Evolutionary conservation across 345 rosid genomes (phyloP).

Genomic region (Populus davidiana): DNA sequence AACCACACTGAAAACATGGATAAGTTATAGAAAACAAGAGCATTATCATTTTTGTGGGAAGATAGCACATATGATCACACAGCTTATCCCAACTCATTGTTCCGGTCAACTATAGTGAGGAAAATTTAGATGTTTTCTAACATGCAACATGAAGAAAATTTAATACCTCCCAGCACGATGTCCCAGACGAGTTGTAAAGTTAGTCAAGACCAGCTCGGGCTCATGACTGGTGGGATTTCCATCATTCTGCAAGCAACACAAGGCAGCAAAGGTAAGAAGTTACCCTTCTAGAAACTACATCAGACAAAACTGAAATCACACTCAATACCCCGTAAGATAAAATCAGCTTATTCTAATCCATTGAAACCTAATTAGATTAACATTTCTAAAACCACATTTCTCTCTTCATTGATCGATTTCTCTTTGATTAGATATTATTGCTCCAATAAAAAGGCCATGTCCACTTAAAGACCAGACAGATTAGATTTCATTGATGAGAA

Average conservation of each 20-base stretch:
- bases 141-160: constrained; percentile 5
- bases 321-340: too few relatives aligned
- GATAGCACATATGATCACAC: neutral
- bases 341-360: neutral
- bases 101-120: neutral
- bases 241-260: constrained; percentile 52
- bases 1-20: neutral
- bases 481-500: neutral
- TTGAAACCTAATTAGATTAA: neutral
- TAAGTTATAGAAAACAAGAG: neutral
- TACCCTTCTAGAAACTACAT: neutral
- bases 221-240: constrained; percentile 91
- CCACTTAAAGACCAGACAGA: neutral
- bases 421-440: neutral
- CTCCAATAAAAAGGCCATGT: neutral
- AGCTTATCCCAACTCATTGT: neutral
- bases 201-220: constrained; percentile 81
- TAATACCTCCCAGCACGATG: constrained; percentile 84
- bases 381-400: neutral
- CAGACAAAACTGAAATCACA: neutral
- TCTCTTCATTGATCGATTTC: neutral
- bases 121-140: neutral
- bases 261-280: neutral
- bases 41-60: neutral
- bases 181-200: constrained; percentile 89